Evolutionary conservation across 352 stramenopile genomes (phyloP).

Genomic region (Phytophthora ohioensis): DNA sequence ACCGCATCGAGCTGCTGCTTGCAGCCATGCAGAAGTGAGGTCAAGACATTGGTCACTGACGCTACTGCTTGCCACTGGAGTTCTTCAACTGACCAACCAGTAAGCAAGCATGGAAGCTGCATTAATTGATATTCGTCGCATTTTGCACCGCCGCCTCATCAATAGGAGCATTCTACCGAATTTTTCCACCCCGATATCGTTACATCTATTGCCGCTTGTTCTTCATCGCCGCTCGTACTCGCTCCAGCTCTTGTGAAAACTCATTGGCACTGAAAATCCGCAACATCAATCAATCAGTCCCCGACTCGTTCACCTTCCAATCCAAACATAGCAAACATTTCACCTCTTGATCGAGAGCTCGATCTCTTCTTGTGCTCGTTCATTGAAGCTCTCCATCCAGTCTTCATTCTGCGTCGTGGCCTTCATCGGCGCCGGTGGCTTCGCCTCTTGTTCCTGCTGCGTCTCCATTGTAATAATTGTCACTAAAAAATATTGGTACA

Average conservation of each 20-base stretch:
- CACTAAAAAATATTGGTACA: background rate
- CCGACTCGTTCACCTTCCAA: too few relatives aligned
- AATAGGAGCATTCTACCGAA: background rate
- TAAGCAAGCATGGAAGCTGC: conserved; percentile 12
- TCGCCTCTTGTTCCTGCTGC: conserved; percentile 12
- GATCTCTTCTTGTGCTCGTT: conserved; percentile 29
- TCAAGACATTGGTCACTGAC: background rate
- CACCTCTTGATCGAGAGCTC: conserved; percentile 37
- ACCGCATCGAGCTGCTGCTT: conserved; percentile 67
- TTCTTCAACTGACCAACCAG: conserved; percentile 13
- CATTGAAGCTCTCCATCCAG: conserved; percentile 33
- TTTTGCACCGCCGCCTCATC: conserved; percentile 3
- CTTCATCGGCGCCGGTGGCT: conserved; percentile 1
- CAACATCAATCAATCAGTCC: background rate
- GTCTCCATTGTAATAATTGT: conserved; percentile 17
- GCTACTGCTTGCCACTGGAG: background rate
- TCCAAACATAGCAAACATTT: background rate
- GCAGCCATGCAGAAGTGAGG: conserved; percentile 34
- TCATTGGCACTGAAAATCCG: conserved; percentile 26
- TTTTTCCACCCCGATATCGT: background rate
- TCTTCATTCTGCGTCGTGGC: background rate
- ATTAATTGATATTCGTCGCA: conserved; percentile 15
- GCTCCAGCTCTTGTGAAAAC: conserved; percentile 37
- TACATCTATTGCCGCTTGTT: conserved; percentile 13
- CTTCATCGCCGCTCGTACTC: conserved; percentile 33